These are phyloP conservation scores for Acephala macrosclerotiorum DNA, from an alignment of 2,329 filamentous ascomycete genomes.

Conservation along the genomic window DNA sequence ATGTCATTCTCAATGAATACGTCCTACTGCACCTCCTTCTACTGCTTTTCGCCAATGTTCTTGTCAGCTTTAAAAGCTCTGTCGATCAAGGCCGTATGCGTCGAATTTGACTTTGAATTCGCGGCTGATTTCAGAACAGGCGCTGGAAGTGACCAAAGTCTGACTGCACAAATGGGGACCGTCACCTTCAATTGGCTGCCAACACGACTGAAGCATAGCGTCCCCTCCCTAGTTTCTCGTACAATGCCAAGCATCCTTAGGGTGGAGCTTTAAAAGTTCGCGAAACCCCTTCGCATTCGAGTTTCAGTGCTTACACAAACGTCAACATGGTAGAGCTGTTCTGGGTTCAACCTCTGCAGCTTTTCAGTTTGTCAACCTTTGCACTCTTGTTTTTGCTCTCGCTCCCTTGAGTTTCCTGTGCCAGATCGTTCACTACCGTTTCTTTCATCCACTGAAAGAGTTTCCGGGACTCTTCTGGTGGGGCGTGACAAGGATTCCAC, in stretches of 20 bases:
- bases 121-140: not conserved
- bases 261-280: not conserved
- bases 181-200: not conserved
- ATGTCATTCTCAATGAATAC: too few relatives aligned
- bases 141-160: not conserved
- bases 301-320: not conserved
- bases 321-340: not conserved
- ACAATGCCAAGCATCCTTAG: too few relatives aligned
- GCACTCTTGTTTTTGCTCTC: not conserved
- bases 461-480: conserved; percentile 12
- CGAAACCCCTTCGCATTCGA: not conserved
- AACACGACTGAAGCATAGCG: not conserved
- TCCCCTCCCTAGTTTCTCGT: not conserved
- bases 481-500: conserved; percentile 3
- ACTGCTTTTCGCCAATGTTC: not conserved
- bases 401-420: not conserved
- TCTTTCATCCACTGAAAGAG: conserved; percentile 11
- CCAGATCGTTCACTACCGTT: conserved; percentile 9
- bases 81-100: not conserved
- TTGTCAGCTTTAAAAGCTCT: not conserved
- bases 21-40: too few relatives aligned
- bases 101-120: not conserved
- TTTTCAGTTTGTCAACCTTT: not conserved
- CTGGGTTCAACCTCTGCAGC: not conserved
- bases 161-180: not conserved